Evolutionary conservation across 305 asterid species (phyloP).

Genomic region (Fraxinus angustifolia): DNA sequence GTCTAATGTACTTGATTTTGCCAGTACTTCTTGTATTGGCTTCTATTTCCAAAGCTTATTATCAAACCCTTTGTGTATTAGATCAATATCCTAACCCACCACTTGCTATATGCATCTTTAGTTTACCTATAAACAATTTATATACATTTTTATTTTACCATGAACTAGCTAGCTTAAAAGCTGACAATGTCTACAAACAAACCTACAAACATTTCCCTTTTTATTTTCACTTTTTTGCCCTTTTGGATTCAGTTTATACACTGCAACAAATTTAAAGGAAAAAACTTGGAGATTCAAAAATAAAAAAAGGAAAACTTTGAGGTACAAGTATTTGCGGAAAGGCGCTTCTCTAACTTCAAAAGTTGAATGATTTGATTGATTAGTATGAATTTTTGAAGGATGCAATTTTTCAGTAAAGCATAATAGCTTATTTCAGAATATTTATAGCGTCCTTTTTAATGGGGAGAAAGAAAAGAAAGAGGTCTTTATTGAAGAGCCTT

Average conservation of each 20-base stretch:
- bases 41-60: not conserved
- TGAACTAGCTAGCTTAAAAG: not conserved
- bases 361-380: too few relatives aligned
- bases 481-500: too few relatives aligned
- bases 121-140: not conserved
- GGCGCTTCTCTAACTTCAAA: not conserved
- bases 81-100: not conserved
- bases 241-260: not conserved
- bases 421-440: too few relatives aligned
- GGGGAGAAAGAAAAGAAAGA: too few relatives aligned
- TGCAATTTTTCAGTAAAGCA: too few relatives aligned
- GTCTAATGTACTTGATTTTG: not conserved
- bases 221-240: not conserved
- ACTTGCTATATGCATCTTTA: not conserved
- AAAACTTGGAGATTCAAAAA: not conserved
- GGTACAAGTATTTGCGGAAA: not conserved
- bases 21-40: not conserved
- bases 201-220: not conserved
- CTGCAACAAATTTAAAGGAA: not conserved
- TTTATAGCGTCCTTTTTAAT: too few relatives aligned
- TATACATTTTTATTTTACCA: not conserved
- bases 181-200: not conserved
- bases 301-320: not conserved
- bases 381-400: too few relatives aligned
- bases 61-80: not conserved